Evolutionary conservation across 225 moss, liverwort and hornwort genomes (phyloP), one percentile per base, ranked within the genome.

Genomic region (Climacium dendroides): DNA sequence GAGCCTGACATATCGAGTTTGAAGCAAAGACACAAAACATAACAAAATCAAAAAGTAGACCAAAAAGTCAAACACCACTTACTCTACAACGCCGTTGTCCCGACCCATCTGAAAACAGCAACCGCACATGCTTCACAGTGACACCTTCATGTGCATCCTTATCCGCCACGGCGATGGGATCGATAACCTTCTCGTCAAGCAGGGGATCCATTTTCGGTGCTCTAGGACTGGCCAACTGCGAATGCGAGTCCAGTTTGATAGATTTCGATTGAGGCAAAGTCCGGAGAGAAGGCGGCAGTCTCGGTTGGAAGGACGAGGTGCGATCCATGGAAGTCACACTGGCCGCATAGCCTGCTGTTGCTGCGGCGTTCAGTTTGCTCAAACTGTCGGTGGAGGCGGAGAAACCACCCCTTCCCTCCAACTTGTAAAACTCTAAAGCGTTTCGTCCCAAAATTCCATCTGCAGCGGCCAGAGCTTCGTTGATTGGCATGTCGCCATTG

Each of bases 41-140:
- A 28, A 79, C 12, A 26, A 67, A 74, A 81, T 47, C n/a, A 26
- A n/a, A 53, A 85, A 62, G 7, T 19, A 22, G 22, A 52, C 77
- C 23, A 41, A 7, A 26, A 77, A 60, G 15, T 17, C 60, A 45
- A 18, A 55, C 53, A 73, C 45, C 47, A 89, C 95, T 87, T 90
- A 98, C 96, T 89, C 97, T 95, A 89, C 97, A 97, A 43, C 99
- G 97, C 78, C 99, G 88, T 88, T 97, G 96, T 76, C 99, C 99
- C 8, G 95, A 94, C 18, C 84, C 92, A 72, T 99, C 99, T 61
- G 95, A 90, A 90, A 95, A 99, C 61, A 99, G 90, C 82, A 99
- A 82, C 63, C 97, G 91, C 77, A 97, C 95, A 84, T 95, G 95
- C 85, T 95, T 94, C 75, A 94, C 95, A 35, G 39, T 35, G 63